Evolutionary conservation across 257 asterid species (phyloP), one percentile per base, ranked within the genome.

Genomic region (Ballota nigra): DNA sequence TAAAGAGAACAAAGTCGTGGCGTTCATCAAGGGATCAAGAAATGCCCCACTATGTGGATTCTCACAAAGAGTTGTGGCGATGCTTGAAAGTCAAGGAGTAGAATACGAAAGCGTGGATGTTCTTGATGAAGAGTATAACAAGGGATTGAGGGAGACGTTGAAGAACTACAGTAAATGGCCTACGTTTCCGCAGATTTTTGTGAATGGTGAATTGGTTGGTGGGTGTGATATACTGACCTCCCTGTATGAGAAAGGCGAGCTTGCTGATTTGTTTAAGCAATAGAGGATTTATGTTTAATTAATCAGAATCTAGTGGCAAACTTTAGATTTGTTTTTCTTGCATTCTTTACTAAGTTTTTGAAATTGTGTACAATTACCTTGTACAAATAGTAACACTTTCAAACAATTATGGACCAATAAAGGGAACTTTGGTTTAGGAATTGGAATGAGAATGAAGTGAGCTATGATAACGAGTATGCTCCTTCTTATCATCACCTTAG

Each of bases 91-190:
- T 52, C 86, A 83, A 67, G 97, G 92, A 7, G 81, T 91, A 11
- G 97, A 94, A 6, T 94, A 94, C 63, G 99, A 91, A 77, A 94
- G 95, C 4, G 73, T 94, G 0, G 97, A 94, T 68, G 99, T 94
- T 71, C 89, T 94, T 4, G 99, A 91, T 71, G 99, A 91, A 43
- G 96, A 91, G 63, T 73, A 86, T 69, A 94, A 94, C 76, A 4
- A 23, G 15, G 97, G 97, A 6, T 71, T 94, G 82, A 89, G 95
- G 87, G 97, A 94, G 81, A 82, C 96, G 4, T 69, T 94, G 81
- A 94, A 94, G 88, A 85, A 78, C 67, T 94, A 94, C 69, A 94
- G 97, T 66, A 89, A 70, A 75, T 94, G 99, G 99, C 97, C 97
- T 13, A 91, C 99, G 3, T 89, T 94, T 60, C 99, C 99, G 4